Evolutionary conservation across 306 rosid species (phyloP).

Genomic region (Crataegus laevigata): DNA sequence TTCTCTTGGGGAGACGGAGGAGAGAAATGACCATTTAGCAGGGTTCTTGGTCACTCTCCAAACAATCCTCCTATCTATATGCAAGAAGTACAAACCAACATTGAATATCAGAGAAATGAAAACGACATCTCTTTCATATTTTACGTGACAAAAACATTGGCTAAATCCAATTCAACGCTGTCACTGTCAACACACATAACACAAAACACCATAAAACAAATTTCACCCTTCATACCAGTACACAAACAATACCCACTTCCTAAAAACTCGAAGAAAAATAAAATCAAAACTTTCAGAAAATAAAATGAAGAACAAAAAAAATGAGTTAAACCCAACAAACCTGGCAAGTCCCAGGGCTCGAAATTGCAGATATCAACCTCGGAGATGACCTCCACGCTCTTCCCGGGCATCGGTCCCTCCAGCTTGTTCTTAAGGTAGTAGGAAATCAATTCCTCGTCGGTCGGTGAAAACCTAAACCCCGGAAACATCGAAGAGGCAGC

Average conservation of each 20-base stretch:
- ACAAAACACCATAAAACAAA: background rate
- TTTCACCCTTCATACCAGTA: background rate
- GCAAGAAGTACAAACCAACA: background rate
- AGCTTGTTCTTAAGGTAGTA: conserved; percentile 70
- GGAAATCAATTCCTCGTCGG: conserved; percentile 82
- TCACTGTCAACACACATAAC: background rate
- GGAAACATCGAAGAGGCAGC: conserved; percentile 79
- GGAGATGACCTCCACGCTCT: conserved; percentile 64
- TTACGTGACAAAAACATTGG: background rate
- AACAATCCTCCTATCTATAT: background rate
- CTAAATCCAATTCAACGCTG: background rate
- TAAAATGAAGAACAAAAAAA: background rate
- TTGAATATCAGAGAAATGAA: background rate
- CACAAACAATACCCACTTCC: background rate
- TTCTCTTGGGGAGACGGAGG: too few relatives aligned
- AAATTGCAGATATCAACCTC: conserved; percentile 73
- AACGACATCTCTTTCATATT: background rate
- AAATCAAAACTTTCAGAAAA: background rate
- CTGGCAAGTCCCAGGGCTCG: conserved; percentile 97
- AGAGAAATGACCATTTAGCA: too few relatives aligned
- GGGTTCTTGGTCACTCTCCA: background rate
- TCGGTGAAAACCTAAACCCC: conserved; percentile 89
- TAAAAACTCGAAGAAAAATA: background rate
- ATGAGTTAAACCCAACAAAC: conserved; percentile 9
- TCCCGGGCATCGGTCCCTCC: conserved; percentile 47